Evolutionary conservation across 2,329 filamentous ascomycete species (phyloP).

Genomic region (Scedosporium aurantiacum): DNA sequence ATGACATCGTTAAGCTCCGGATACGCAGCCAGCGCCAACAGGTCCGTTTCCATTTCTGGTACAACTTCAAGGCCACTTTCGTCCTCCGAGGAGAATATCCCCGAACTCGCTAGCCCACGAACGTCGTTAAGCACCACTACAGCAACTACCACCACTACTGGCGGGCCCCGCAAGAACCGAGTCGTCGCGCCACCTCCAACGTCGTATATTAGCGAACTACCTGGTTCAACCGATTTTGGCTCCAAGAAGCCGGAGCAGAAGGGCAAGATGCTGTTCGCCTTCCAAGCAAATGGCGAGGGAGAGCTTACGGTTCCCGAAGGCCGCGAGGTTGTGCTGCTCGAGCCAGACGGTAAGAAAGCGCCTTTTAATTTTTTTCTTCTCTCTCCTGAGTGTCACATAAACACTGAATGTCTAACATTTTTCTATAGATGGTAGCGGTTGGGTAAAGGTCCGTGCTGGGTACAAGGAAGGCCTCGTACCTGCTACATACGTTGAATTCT

Average conservation of each 20-base stretch:
- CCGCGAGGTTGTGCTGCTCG: slow-evolving; percentile 64
- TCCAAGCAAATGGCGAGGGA: slow-evolving; percentile 68
- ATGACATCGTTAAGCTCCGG: slow-evolving; percentile 85
- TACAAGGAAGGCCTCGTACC: slow-evolving; percentile 78
- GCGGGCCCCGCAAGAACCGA: slow-evolving; percentile 48
- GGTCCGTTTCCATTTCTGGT: slow-evolving; percentile 64
- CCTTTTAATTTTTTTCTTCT: neutral
- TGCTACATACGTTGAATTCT: slow-evolving; percentile 68
- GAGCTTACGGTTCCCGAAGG: slow-evolving; percentile 75
- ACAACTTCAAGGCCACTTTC: slow-evolving; percentile 37
- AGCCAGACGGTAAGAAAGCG: slow-evolving; percentile 67
- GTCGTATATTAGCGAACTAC: slow-evolving; percentile 62
- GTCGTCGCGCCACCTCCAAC: slow-evolving; percentile 80
- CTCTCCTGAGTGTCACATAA: neutral
- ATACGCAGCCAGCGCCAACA: slow-evolving; percentile 67
- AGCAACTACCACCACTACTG: slow-evolving; percentile 15
- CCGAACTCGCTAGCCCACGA: slow-evolving; percentile 5
- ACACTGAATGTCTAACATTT: slow-evolving; percentile 17
- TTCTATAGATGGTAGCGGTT: slow-evolving; percentile 70
- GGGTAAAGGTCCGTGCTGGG: slow-evolving; percentile 72
- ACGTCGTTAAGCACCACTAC: slow-evolving; percentile 19
- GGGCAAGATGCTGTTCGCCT: slow-evolving; percentile 83
- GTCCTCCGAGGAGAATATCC: slow-evolving; percentile 36
- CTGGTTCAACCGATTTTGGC: slow-evolving; percentile 39
- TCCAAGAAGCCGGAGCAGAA: slow-evolving; percentile 36